phyloP scores from a whole-genome alignment of 345 rosid genomes.

The Arabidopsis arenosa region DNA sequence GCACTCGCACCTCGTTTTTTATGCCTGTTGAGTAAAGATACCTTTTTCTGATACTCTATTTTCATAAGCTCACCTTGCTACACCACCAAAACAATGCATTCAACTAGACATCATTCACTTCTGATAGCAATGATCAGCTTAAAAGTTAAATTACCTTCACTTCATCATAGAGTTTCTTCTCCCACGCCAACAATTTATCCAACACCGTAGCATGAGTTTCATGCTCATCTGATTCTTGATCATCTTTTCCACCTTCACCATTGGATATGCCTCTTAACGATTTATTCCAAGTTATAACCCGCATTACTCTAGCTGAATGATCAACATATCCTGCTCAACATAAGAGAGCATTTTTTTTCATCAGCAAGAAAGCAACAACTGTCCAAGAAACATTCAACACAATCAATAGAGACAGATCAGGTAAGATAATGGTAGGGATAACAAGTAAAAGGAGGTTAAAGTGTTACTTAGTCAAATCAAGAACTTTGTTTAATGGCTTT shows the following conservation, averaged over 20 bases:
- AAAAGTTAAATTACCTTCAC: constrained; percentile 65
- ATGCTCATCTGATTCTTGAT: constrained; percentile 67
- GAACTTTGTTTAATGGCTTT: constrained; percentile 41
- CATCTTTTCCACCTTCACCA: constrained; percentile 72
- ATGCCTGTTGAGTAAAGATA: constrained; percentile 69
- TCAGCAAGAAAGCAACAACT: constrained; percentile 17
- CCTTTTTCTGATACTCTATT: constrained; percentile 90
- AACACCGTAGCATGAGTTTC: constrained; percentile 93
- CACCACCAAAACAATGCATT: constrained; percentile 12
- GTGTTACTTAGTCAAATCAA: constrained; percentile 24
- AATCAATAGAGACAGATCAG: constrained; percentile 8
- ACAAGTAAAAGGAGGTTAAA: constrained; percentile 4
- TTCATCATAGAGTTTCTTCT: constrained; percentile 95
- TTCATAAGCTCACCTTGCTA: constrained; percentile 98
- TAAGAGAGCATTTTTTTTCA: constrained; percentile 13
- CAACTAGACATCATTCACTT: background rate
- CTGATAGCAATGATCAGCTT: constrained; percentile 5
- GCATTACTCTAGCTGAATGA: constrained; percentile 95
- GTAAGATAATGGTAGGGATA: constrained; percentile 24
- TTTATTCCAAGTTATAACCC: constrained; percentile 93
- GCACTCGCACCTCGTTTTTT: constrained; percentile 76
- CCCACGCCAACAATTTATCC: constrained; percentile 97
- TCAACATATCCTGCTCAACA: constrained; percentile 67
- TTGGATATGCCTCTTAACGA: constrained; percentile 65
- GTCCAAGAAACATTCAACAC: constrained; percentile 19